A percentile compares a stretch with the other conserved stretches of the same genome.
phyloP scores from a whole-genome alignment of 108 stramenopile genomes.

The Parietichytrium sp. region DNA sequence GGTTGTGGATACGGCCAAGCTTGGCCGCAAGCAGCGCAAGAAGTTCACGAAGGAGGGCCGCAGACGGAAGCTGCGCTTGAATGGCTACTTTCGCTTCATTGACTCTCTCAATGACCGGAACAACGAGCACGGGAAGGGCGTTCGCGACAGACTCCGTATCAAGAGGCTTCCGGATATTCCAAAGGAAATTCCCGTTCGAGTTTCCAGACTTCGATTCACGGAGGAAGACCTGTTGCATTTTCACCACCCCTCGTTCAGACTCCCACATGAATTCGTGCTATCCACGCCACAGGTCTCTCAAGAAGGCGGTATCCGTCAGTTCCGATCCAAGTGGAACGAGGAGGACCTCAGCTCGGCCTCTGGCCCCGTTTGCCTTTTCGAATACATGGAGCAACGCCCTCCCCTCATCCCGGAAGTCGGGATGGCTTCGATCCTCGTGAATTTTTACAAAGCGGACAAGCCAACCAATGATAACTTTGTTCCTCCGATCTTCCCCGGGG shows the following conservation, averaged over 20 bases:
- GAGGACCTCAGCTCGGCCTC: background rate
- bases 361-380: constrained; percentile 24
- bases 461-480: constrained; percentile 26
- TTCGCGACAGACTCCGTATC: constrained; percentile 5
- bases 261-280: background rate
- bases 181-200: constrained; percentile 5
- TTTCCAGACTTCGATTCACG: background rate
- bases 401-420: constrained; percentile 14
- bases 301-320: constrained; percentile 10
- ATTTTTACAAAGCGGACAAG: constrained; percentile 33
- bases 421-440: constrained; percentile 25
- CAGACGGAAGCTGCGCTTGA: constrained; percentile 7
- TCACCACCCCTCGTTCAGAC: background rate
- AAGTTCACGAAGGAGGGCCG: constrained; percentile 23
- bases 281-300: too few relatives aligned
- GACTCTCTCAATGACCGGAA: constrained; percentile 5
- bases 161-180: background rate
- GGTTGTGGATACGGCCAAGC: background rate
- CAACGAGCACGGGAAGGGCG: background rate
- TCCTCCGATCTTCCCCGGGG: background rate
- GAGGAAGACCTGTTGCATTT: background rate
- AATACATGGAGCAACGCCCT: constrained; percentile 38
- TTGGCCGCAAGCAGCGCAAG: background rate
- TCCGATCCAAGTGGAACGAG: background rate
- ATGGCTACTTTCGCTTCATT: constrained; percentile 30